phyloP scores from a whole-genome alignment of 768 basidiomycete species.

The Amanita jacksonii region DNA sequence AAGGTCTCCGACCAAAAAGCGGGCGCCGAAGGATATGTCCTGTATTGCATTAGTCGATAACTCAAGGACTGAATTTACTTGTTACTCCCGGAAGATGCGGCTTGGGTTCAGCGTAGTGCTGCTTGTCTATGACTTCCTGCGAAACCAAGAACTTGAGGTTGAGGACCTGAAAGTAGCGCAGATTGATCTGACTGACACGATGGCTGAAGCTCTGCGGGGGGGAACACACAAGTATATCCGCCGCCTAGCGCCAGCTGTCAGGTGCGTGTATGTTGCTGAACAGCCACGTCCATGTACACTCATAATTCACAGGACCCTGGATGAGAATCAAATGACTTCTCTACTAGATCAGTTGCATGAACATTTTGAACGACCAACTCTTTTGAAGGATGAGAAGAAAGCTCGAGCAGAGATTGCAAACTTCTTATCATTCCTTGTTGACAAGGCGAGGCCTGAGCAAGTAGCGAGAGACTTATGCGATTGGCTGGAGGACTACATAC shows the following conservation, averaged over 20 bases:
- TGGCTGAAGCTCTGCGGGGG: constrained; percentile 37
- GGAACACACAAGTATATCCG: constrained; percentile 33
- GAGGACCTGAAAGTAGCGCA: constrained; percentile 18
- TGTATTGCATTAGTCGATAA: not conserved
- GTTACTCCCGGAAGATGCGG: constrained; percentile 25
- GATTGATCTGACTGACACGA: constrained; percentile 23
- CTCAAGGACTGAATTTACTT: constrained; percentile 18
- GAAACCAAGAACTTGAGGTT: constrained; percentile 23
- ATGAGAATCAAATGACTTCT: constrained; percentile 17
- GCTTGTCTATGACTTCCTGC: constrained; percentile 34
- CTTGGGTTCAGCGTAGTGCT: constrained; percentile 40
- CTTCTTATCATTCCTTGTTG: constrained; percentile 10
- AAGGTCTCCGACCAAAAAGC: constrained; percentile 7
- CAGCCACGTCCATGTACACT: not conserved
- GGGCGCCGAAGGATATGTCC: not conserved
- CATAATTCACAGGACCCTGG: constrained; percentile 25
- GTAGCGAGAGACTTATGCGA: constrained; percentile 27
- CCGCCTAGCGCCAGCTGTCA: constrained; percentile 41
- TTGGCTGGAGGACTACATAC: constrained; percentile 43
- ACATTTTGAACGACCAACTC: constrained; percentile 21
- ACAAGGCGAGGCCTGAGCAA: constrained; percentile 8
- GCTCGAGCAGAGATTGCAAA: constrained; percentile 13
- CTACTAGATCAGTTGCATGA: constrained; percentile 30
- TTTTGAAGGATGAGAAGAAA: not conserved
- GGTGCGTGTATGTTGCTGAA: constrained; percentile 11